These are phyloP conservation scores for Otatea glauca DNA, from an alignment of 176 grass and related monocot genomes.

Conservation along the genomic window DNA sequence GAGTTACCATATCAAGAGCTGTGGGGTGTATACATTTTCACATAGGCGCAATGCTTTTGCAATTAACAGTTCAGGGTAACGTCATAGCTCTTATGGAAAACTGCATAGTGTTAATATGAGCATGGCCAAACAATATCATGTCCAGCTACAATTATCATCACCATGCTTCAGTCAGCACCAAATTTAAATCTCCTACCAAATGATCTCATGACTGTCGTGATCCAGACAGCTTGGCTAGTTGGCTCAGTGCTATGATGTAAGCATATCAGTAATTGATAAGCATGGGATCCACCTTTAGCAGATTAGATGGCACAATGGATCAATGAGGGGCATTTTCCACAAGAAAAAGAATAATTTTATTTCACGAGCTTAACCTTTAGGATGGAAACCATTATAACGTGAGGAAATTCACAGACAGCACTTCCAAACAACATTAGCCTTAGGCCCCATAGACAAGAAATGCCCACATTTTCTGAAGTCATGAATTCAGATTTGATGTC, in stretches of 20 bases:
- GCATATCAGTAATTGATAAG: background rate
- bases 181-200: background rate
- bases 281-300: background rate
- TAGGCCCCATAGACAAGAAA: background rate
- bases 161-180: slow-evolving; percentile 32
- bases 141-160: background rate
- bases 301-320: background rate
- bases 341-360: background rate
- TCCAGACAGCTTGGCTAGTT: background rate
- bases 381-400: background rate
- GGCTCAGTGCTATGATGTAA: background rate
- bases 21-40: background rate
- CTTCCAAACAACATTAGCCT: background rate
- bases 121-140: slow-evolving; percentile 22
- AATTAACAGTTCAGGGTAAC: slow-evolving; percentile 26
- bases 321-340: background rate
- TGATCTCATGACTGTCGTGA: background rate
- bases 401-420: background rate
- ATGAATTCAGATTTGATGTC: slow-evolving; percentile 2
- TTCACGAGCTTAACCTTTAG: background rate
- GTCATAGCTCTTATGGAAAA: slow-evolving; percentile 2
- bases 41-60: background rate
- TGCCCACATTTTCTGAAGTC: background rate
- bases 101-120: background rate
- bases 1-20: slow-evolving; percentile 25